A percentile compares a stretch with the other conserved stretches of the same genome.
These are phyloP conservation scores for Chlorella sorokiniana DNA, from an alignment of 139 green algal genomes.

Conservation along the genomic window DNA sequence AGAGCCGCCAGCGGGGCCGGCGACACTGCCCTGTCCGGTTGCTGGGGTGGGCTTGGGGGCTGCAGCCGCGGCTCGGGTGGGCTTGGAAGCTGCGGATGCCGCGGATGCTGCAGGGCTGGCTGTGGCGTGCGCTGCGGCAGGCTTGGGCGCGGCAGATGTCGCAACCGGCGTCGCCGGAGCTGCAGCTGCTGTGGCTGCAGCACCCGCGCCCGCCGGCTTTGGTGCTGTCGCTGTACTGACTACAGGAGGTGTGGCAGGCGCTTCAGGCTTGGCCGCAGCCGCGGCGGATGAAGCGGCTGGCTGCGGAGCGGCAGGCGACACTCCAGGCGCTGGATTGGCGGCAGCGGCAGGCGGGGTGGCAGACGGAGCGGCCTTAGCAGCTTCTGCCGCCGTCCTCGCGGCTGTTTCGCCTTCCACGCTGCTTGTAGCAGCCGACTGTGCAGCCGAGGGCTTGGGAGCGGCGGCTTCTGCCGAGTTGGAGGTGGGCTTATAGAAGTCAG, in stretches of 20 bases:
- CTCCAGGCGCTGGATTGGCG: not conserved
- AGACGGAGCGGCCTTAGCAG: not conserved
- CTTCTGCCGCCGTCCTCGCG: not conserved
- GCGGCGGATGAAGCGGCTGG: not conserved
- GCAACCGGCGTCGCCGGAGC: not conserved
- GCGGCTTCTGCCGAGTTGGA: not conserved
- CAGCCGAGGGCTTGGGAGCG: not conserved
- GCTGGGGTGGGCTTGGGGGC: not conserved
- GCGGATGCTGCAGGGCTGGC: not conserved
- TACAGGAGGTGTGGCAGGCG: not conserved
- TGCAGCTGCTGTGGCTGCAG: not conserved
- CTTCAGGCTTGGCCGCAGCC: constrained; percentile 2
- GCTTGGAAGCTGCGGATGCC: not conserved
- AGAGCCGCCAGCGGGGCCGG: not conserved
- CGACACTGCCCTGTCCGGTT: not conserved
- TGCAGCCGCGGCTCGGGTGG: not conserved
- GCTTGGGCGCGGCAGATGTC: not conserved
- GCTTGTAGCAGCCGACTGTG: not conserved
- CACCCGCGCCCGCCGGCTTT: not conserved
- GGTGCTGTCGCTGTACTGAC: not conserved
- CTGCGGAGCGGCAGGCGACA: not conserved
- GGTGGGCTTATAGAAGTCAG: constrained; percentile 21
- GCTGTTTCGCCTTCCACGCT: not conserved
- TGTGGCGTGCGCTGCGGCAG: not conserved
- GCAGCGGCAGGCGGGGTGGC: not conserved